Conservation (phyloP, 495 filamentous ascomycete species). For the Recurvomyces mirabilis region DNA sequence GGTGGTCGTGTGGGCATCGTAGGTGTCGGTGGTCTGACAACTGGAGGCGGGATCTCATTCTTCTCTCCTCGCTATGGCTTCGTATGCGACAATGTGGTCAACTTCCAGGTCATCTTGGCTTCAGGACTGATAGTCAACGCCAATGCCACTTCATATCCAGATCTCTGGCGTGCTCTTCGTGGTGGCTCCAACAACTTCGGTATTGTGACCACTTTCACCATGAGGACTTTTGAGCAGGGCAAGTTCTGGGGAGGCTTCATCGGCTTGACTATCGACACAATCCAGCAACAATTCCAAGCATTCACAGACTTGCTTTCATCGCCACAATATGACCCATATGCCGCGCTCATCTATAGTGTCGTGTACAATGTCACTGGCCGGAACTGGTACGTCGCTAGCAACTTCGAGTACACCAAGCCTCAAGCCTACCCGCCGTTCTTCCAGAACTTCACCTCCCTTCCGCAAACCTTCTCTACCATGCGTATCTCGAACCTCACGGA, state of each 20-base stretch:
- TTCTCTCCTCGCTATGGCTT: slow-evolving; percentile 7
- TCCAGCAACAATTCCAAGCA: slow-evolving; percentile 7
- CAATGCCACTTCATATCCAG: slow-evolving; percentile 21
- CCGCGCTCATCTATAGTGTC: slow-evolving; percentile 1
- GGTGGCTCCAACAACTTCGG: slow-evolving; percentile 37
- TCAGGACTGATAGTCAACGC: slow-evolving; percentile 22
- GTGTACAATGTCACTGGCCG: background rate
- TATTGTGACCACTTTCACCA: slow-evolving; percentile 30
- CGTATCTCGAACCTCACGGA: slow-evolving; percentile 12
- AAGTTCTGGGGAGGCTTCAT: slow-evolving; percentile 23
- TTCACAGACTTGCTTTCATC: slow-evolving; percentile 1
- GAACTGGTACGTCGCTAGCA: background rate
- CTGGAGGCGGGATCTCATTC: slow-evolving; percentile 22
- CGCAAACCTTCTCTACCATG: slow-evolving; percentile 5
- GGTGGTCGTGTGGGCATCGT: slow-evolving; percentile 22
- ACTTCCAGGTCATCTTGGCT: slow-evolving; percentile 27
- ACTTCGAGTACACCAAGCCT: slow-evolving; percentile 5
- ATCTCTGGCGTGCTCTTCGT: slow-evolving; percentile 33
- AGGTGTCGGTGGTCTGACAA: slow-evolving; percentile 25
- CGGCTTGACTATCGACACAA: background rate
- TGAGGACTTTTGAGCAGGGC: slow-evolving; percentile 18
- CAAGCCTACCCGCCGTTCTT: slow-evolving; percentile 2
- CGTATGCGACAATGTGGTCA: slow-evolving; percentile 19
- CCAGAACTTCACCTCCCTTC: slow-evolving; percentile 7
- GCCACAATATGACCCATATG: slow-evolving; percentile 1